Percentiles rank a stretch among this genome's conserved stretches.
Conservation (phyloP, 169 alveolate species). For the Cryptosporidium bovis region DNA sequence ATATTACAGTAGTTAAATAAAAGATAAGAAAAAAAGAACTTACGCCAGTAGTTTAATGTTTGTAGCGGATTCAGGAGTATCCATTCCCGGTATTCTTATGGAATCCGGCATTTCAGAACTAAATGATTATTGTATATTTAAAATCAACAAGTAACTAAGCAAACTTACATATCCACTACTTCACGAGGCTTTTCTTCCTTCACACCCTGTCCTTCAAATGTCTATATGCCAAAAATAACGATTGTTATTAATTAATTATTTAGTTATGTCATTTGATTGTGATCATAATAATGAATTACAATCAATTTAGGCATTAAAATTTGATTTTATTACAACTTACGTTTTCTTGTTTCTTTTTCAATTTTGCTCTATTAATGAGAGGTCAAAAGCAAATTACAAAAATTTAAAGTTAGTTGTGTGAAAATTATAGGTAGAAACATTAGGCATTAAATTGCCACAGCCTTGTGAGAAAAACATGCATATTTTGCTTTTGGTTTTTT, state of each 20-base stretch:
- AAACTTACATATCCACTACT: conserved; percentile 47
- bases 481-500: no score
- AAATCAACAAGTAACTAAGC: neutral
- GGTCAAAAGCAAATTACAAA: neutral
- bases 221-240: neutral
- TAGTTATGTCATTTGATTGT: no score
- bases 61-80: conserved; percentile 33
- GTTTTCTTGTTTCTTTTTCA: conserved; percentile 30
- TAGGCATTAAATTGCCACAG: no score
- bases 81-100: conserved; percentile 69
- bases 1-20: neutral
- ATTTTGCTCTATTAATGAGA: conserved; percentile 31
- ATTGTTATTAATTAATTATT: no score
- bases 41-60: conserved; percentile 61
- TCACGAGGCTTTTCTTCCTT: conserved; percentile 15
- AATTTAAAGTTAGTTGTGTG: no score
- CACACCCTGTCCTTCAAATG: conserved; percentile 67
- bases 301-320: no score
- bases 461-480: no score
- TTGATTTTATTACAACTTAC: neutral
- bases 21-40: neutral
- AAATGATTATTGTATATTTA: neutral
- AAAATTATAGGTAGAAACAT: no score
- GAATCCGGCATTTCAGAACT: conserved; percentile 45
- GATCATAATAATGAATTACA: no score